Base-by-base conservation (phyloP, 306 rosid genomes). In the Cucumis hystrix region DNA sequence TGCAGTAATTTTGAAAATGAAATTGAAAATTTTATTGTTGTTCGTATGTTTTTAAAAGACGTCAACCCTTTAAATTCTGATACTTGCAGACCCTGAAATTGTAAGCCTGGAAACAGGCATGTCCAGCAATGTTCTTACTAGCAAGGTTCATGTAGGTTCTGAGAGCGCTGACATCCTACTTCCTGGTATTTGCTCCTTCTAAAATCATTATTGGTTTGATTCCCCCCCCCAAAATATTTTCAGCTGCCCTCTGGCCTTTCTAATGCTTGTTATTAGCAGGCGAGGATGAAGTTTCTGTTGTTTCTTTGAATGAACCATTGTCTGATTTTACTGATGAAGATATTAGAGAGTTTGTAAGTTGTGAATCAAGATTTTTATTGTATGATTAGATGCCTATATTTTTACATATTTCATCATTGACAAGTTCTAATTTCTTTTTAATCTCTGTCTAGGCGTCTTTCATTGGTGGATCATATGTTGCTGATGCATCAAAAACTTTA, bases 401-500 rank as follows among this genome's bases (percentile, higher is more conserved):
- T 20, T 66, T 52, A 41, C 72, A 69, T 76, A 69, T 83, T 60
- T 74, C 25, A 23, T 76, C 47, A 18, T 45, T 18, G 35, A 43
- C 41, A 23, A 41, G 15, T 45, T 25, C 1, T 74, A 23, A 33
- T 37, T 66, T 14, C 30, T 68, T 39, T 39, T 51, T 33, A n/a
- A 28, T 56, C 16, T 51, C 16, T 66, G 41, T 8, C 43, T 79
- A 95, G 99, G 93, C 93, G 75, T 91, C 96, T 79, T 84, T 87
- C 92, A 86, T 96, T 78, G 93, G 89, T 73, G 99, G 99, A 81
- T 88, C 96, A 69, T 96, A 96, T 86, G 71, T 65, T 74, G 74
- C 82, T 43, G 89, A 90, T 86, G 43, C 84, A 70, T 40, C 58
- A 62, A 88, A 88, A 86, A 83, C 87, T 66, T 67, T 88, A 78